Evolutionary conservation across 2,329 filamentous ascomycete species (phyloP), one percentile per base, ranked within the genome.

Genomic region (Sphaerulina populicola): DNA sequence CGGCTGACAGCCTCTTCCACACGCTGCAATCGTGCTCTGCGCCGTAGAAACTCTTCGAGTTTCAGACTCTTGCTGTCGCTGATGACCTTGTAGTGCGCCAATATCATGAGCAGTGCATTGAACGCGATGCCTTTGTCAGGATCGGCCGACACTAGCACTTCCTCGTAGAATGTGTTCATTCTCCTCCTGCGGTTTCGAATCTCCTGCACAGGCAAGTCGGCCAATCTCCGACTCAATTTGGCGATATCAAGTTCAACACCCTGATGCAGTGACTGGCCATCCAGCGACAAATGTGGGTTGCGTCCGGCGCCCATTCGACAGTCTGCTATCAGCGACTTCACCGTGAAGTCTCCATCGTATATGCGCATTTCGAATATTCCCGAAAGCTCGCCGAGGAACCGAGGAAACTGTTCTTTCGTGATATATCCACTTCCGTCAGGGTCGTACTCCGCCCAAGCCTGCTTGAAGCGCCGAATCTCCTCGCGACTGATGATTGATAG

Each of bases 11-110:
- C 88, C 69, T 98, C 91, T 62, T 98, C 88, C 1, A 98, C 91
- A 55, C 91, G 85, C 67, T 97, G 91, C 43, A 98, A 76, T 47
- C 91, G 82, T 30, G 90, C 88, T 55, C 91, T 83, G 35, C 94
- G 88, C 52, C 91, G 85, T 51, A 98, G 71, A 68, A 95, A 98
- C 66, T 98, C 93, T 64, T 98, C 93, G 2, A 98, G 78, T 55
- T 88, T 88, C 64, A 98, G 73, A 69, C 89, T 95, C 76, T 96
- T 96, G 73, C 85, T 96, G 69, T 98, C 93, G 60, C 85, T 95
- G 67, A 98, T 98, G 64, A 98, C 89, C 64, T 97, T 98, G 76
- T 98, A 94, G 69, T 98, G 93, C 31, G 94, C 91, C 51, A 98
- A 76, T 54, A 94, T 94, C 85, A 98, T 93, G 46, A 98, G 76